phyloP scores from a whole-genome alignment of 176 grass and related monocot species.

The Canna indica region DNA sequence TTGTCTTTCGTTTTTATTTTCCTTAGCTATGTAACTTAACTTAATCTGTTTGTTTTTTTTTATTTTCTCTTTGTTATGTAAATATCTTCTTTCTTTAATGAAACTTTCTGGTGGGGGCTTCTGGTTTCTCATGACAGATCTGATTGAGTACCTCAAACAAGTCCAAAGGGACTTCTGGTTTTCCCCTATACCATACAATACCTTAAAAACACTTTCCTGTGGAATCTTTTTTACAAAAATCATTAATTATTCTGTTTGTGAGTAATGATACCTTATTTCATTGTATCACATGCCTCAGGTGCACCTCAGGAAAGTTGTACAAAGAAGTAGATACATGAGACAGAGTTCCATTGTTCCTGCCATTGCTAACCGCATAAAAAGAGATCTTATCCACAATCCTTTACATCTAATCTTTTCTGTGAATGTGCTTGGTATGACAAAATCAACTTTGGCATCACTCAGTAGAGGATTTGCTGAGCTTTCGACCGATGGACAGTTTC shows the following conservation, averaged over 20 bases:
- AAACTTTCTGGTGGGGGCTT: no score
- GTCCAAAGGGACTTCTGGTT: no score
- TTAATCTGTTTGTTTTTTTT: no score
- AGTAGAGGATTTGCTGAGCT: slow-evolving; percentile 99
- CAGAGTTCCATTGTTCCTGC: slow-evolving; percentile 75
- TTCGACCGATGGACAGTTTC: slow-evolving; percentile 88
- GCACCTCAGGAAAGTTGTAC: slow-evolving; percentile 84
- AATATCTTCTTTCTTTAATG: no score
- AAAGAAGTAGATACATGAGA: slow-evolving; percentile 68
- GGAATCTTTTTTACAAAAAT: neutral
- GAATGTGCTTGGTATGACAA: slow-evolving; percentile 87
- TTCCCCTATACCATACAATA: no score
- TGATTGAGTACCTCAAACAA: neutral
- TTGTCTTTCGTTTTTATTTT: no score
- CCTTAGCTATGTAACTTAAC: no score
- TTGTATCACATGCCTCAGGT: slow-evolving; percentile 33
- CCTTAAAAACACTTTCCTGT: no score
- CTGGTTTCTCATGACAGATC: neutral
- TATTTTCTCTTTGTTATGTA: no score
- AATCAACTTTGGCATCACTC: slow-evolving; percentile 88
- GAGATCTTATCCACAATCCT: slow-evolving; percentile 95
- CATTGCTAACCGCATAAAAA: slow-evolving; percentile 69
- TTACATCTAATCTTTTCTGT: slow-evolving; percentile 94
- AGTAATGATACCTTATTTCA: neutral
- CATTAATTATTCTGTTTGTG: neutral